phyloP scores from a whole-genome alignment of 1,284 basidiomycete species.

The Ganoderma lucidum region DNA sequence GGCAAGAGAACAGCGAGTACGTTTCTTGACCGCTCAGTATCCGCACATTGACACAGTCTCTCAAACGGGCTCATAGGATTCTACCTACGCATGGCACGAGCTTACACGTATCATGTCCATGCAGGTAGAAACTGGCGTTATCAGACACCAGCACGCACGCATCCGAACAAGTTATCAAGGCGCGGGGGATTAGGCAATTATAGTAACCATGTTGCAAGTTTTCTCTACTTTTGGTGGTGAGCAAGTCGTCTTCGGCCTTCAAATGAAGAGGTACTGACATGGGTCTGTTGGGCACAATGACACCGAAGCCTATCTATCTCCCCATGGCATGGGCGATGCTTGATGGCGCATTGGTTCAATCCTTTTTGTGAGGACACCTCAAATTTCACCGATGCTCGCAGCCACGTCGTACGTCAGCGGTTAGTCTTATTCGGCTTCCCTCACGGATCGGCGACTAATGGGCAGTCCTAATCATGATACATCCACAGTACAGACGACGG shows the following conservation, averaged over 20 bases:
- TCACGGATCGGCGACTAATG: background rate
- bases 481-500: background rate
- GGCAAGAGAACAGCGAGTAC: background rate
- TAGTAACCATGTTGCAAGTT: background rate
- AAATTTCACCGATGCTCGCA: background rate
- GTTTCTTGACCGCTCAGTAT: background rate
- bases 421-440: background rate
- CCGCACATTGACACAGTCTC: background rate
- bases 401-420: background rate
- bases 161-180: background rate
- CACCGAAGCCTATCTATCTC: background rate
- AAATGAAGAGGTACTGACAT: background rate
- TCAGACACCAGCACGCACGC: background rate
- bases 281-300: background rate
- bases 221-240: background rate
- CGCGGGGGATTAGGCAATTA: background rate
- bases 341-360: background rate
- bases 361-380: background rate
- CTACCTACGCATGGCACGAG: background rate
- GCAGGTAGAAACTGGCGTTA: background rate
- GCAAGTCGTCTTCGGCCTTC: background rate
- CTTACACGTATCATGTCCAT: background rate
- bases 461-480: background rate
- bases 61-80: background rate
- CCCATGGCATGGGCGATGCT: background rate